phyloP scores from a whole-genome alignment of 2,329 filamentous ascomycete species.

The Alternaria arborescens region DNA sequence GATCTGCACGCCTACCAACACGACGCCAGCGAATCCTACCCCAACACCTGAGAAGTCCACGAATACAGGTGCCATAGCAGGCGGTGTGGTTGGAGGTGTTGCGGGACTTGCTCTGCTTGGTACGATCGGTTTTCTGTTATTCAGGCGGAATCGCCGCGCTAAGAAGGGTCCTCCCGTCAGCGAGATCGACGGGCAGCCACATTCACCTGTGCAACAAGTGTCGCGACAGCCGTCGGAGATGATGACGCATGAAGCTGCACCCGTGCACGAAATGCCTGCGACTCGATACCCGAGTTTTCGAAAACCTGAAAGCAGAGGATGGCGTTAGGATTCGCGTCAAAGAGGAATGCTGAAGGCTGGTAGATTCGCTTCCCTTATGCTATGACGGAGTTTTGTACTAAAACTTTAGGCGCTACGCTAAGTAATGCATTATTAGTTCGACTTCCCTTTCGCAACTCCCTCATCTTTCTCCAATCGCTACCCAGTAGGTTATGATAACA shows the following conservation, averaged over 20 bases:
- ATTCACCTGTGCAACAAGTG: not conserved
- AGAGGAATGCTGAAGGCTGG: not conserved
- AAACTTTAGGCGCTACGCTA: not conserved
- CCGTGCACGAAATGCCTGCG: not conserved
- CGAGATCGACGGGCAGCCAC: not conserved
- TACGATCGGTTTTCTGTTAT: not conserved
- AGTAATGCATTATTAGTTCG: not conserved
- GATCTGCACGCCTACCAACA: conserved; percentile 6
- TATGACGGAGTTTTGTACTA: not conserved
- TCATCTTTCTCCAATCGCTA: not conserved
- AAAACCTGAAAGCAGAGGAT: not conserved
- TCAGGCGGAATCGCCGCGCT: not conserved
- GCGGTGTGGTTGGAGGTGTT: conserved; percentile 11
- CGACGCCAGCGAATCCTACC: not conserved
- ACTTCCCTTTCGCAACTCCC: not conserved
- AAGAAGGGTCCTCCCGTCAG: not conserved
- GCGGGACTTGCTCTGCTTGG: conserved; percentile 4
- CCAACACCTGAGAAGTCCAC: not conserved
- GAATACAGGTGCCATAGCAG: conserved; percentile 10
- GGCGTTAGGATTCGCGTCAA: not conserved
- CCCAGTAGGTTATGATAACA: conserved; percentile 2
- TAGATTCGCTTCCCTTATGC: not conserved
- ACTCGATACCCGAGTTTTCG: conserved; percentile 1
- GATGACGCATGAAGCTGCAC: not conserved
- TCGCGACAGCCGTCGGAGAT: not conserved